phyloP scores from a whole-genome alignment of 108 stramenopile species.

The Parietichytrium sp. region DNA sequence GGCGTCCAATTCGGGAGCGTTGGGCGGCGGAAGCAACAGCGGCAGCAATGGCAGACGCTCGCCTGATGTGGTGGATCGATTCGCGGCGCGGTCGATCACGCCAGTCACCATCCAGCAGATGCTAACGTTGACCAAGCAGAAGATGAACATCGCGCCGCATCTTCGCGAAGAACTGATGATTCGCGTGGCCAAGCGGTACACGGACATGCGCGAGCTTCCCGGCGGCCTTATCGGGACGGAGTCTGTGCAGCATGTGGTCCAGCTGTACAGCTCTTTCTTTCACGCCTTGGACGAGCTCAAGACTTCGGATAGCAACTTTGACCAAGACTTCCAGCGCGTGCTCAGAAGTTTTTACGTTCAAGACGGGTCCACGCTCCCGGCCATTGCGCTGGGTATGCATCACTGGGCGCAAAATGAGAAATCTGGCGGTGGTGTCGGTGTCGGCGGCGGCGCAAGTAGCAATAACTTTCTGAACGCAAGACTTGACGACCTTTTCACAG shows the following conservation, averaged over 20 bases:
- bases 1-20: too few relatives aligned
- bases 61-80: too few relatives aligned
- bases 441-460: neutral
- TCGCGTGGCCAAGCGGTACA: conserved; percentile 51
- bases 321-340: conserved; percentile 56
- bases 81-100: conserved; percentile 13
- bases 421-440: neutral
- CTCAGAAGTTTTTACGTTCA: neutral
- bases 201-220: conserved; percentile 28
- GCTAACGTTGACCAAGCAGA: conserved; percentile 18
- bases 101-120: conserved; percentile 34
- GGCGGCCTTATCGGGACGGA: conserved; percentile 66
- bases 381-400: conserved; percentile 36
- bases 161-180: conserved; percentile 81
- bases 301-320: conserved; percentile 65
- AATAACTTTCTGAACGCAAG: conserved; percentile 71
- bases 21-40: too few relatives aligned
- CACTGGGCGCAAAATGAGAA: neutral
- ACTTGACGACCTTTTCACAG: conserved; percentile 93
- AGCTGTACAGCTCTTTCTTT: conserved; percentile 70
- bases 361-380: conserved; percentile 36
- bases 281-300: conserved; percentile 65
- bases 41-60: too few relatives aligned
- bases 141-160: conserved; percentile 77
- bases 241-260: conserved; percentile 70